Percentiles rank a stretch among this genome's conserved stretches.
Conservation (phyloP, 2,329 filamentous ascomycete species). For the Niveomyces coronatus region DNA sequence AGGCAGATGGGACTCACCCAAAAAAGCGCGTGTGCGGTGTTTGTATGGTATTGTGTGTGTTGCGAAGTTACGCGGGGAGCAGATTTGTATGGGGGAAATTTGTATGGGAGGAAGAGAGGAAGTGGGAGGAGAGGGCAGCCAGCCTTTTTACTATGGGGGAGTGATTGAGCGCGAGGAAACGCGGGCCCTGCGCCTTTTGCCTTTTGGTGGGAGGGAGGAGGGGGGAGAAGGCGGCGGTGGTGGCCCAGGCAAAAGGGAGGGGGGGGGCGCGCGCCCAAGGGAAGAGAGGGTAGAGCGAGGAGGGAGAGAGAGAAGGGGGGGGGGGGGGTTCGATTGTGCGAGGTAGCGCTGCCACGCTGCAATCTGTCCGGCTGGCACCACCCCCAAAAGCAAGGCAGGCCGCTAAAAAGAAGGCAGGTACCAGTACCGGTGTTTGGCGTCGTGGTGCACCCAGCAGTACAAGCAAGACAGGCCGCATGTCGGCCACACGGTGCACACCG, state of each 20-base stretch:
- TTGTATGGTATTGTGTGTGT: constrained; percentile 34
- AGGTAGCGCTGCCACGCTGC: constrained; percentile 7
- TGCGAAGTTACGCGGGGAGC: constrained; percentile 25
- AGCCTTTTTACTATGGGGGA: constrained; percentile 56
- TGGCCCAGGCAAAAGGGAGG: too few relatives aligned
- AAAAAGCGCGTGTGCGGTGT: constrained; percentile 19
- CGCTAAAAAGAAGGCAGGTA: constrained; percentile 4
- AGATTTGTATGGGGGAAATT: constrained; percentile 45
- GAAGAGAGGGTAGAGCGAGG: too few relatives aligned
- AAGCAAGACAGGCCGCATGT: too few relatives aligned
- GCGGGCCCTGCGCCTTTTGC: constrained; percentile 17
- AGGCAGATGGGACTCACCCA: constrained; percentile 43
- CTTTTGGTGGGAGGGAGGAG: not conserved
- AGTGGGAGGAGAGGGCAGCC: constrained; percentile 40
- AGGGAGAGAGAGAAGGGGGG: too few relatives aligned
- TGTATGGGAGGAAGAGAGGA: constrained; percentile 52
- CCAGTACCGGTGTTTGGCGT: constrained; percentile 1
- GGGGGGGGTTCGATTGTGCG: not conserved
- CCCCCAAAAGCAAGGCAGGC: constrained; percentile 2
- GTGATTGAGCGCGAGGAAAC: constrained; percentile 43
- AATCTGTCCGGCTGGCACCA: constrained; percentile 5
- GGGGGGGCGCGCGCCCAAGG: too few relatives aligned
- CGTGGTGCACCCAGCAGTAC: constrained; percentile 3
- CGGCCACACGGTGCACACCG: not conserved
- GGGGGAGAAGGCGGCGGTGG: not conserved